These are phyloP conservation scores for Mucor racemosus DNA, from an alignment of 371 early-diverging fungal species.

Conservation along the genomic window DNA sequence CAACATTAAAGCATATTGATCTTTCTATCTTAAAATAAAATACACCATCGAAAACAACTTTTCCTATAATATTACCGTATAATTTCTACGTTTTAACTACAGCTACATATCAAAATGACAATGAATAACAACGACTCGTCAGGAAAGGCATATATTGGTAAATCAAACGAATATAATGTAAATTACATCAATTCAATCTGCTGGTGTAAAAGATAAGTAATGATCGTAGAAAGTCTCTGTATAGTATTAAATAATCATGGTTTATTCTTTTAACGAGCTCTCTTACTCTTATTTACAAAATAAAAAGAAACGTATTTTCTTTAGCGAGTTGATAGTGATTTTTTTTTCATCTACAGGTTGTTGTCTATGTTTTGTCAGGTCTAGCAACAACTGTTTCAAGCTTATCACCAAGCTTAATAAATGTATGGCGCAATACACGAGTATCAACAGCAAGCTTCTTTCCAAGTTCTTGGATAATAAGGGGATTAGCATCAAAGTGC, in stretches of 20 bases:
- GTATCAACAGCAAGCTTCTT: conserved; percentile 73
- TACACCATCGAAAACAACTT: too few species aligned
- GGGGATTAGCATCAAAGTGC: conserved; percentile 80
- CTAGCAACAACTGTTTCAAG: conserved; percentile 62
- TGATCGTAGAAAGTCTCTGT: too few species aligned
- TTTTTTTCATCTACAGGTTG: not conserved
- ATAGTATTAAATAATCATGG: too few species aligned
- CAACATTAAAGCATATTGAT: too few species aligned
- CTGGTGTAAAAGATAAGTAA: too few species aligned
- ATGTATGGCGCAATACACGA: conserved; percentile 77
- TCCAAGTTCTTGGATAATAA: conserved; percentile 61
- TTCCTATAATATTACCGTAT: too few species aligned
- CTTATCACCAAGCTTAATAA: conserved; percentile 76
- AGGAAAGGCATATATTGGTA: too few species aligned
- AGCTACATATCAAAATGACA: too few species aligned
- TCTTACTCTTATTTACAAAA: conserved; percentile 10
- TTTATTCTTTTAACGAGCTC: not conserved
- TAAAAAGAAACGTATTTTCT: not conserved
- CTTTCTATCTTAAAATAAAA: too few species aligned
- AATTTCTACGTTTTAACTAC: too few species aligned
- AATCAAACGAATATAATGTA: too few species aligned
- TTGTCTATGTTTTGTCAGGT: conserved; percentile 60
- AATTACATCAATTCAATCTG: not conserved
- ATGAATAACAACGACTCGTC: too few species aligned
- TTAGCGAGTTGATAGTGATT: not conserved